Evolutionary conservation across 2,329 filamentous ascomycete genomes (phyloP), one percentile per base, ranked within the genome.

Genomic region (Huntiella moniliformis): DNA sequence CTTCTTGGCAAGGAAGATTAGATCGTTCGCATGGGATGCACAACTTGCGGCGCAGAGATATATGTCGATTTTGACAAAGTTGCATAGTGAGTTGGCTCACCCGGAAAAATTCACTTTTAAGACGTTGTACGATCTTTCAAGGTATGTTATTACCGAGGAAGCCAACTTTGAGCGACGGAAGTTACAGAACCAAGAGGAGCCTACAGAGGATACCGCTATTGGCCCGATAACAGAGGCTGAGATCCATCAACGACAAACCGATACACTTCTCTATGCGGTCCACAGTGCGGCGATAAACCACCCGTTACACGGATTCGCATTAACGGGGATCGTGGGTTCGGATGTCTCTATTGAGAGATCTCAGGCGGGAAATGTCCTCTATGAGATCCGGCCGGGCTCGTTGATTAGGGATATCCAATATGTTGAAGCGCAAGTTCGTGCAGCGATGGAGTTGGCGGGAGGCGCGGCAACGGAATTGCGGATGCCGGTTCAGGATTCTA

Each of bases 181-280:
- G 17, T 33, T 41, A 13, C 39, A 22, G 10, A n/a, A 31, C 4
- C 17, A 5, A 8, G 39, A 42, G 15, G 17, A 34, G 40, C 15
- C 38, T 4, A 3, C 3, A 3, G 38, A 18, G 3, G 38, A 39
- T 7, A 7, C 13, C 11, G 12, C 12, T 7, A 11, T 6, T 7
- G 15, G 15, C 6, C 17, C 16, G 17, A 11, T 16, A 7, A 18
- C 34, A 8, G 41, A 48, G 16, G 13, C 33, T 11, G 31, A 12
- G 5, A 36, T 22, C 37, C 43, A 16, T 5, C 32, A 17, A 42
- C 58, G 7, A 68, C 68, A 45, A 1, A 52, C 67, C 1, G 54
- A 66, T 22, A 67, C 70, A 6, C 60, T 28, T 28, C 22, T 85
- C 4, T 82, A 84, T 54, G 81, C 82, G 3, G 74, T 86, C 5